phyloP scores from a whole-genome alignment of 2,329 filamentous ascomycete genomes.

The Podosphaera xanthii region DNA sequence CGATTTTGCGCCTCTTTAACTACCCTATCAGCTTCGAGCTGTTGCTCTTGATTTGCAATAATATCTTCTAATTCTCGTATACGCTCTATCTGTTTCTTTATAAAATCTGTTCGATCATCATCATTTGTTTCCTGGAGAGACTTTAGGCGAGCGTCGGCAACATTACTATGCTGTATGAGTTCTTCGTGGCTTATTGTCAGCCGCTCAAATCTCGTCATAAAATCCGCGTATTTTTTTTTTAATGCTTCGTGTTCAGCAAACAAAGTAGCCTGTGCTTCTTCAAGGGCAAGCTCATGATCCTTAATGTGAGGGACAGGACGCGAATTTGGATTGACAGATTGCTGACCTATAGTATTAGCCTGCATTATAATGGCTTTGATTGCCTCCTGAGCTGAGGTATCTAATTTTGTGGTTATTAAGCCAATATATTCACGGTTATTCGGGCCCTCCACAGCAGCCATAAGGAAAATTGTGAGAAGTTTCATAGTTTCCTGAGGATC shows the following conservation, averaged over 20 bases:
- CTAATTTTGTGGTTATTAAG: slow-evolving; percentile 20
- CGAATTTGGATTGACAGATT: slow-evolving; percentile 1
- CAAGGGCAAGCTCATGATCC: slow-evolving; percentile 17
- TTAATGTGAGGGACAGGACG: not conserved
- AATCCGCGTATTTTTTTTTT: slow-evolving; percentile 33
- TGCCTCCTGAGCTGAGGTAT: slow-evolving; percentile 22
- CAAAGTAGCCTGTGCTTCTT: slow-evolving; percentile 24
- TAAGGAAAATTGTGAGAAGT: slow-evolving; percentile 38
- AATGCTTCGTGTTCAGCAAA: slow-evolving; percentile 28
- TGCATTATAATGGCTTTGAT: slow-evolving; percentile 11
- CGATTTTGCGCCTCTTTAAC: slow-evolving; percentile 22
- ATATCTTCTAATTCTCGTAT: slow-evolving; percentile 46
- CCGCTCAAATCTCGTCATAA: slow-evolving; percentile 34
- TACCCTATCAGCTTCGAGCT: slow-evolving; percentile 30
- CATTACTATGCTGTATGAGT: slow-evolving; percentile 26
- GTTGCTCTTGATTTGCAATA: slow-evolving; percentile 46
- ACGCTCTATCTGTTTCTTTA: slow-evolving; percentile 30
- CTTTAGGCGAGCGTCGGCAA: slow-evolving; percentile 28
- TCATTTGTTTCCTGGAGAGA: slow-evolving; percentile 21
- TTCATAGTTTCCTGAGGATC: slow-evolving; percentile 30
- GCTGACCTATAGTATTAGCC: not conserved
- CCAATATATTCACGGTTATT: slow-evolving; percentile 30
- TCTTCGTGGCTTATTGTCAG: slow-evolving; percentile 40
- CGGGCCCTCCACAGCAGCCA: slow-evolving; percentile 36
- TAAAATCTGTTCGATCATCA: slow-evolving; percentile 26